phyloP scores from a whole-genome alignment of 1,284 basidiomycete genomes.

The Ganoderma meredithae region DNA sequence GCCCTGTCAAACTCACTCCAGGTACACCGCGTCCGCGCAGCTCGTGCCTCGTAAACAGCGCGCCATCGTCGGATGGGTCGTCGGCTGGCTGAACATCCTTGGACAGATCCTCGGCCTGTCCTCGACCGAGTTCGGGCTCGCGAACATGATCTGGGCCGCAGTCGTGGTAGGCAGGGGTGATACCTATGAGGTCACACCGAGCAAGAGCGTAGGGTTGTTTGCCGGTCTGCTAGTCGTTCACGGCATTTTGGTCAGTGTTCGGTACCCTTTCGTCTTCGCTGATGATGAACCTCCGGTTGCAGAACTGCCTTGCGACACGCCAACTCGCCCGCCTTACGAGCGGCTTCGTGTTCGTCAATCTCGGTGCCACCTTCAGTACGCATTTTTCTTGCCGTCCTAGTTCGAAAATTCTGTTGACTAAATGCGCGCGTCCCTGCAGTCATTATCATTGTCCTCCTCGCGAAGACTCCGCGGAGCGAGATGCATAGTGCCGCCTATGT shows the following conservation, averaged over 20 bases:
- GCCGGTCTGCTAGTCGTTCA: conserved; percentile 77
- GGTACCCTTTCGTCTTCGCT: background rate
- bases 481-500: conserved; percentile 86
- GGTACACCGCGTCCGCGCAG: conserved; percentile 81
- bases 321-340: conserved; percentile 82
- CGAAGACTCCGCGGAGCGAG: conserved; percentile 76
- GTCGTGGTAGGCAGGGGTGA: conserved; percentile 59
- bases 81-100: conserved; percentile 89
- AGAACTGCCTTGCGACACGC: conserved; percentile 86
- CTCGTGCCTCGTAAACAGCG: conserved; percentile 74
- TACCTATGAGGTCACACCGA: conserved; percentile 56
- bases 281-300: background rate
- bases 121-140: conserved; percentile 89
- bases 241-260: conserved; percentile 62
- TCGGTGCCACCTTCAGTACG: conserved; percentile 75
- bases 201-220: conserved; percentile 81
- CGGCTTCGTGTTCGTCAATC: conserved; percentile 88
- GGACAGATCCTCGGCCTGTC: conserved; percentile 88
- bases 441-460: conserved; percentile 87
- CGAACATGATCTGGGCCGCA: conserved; percentile 90
- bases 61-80: conserved; percentile 76
- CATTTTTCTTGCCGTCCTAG: conserved; percentile 10
- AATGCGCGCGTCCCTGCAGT: conserved; percentile 46
- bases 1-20: conserved; percentile 32
- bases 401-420: background rate